phyloP scores from a whole-genome alignment of 2,329 filamentous ascomycete genomes.

The Clarireedia paspali region DNA sequence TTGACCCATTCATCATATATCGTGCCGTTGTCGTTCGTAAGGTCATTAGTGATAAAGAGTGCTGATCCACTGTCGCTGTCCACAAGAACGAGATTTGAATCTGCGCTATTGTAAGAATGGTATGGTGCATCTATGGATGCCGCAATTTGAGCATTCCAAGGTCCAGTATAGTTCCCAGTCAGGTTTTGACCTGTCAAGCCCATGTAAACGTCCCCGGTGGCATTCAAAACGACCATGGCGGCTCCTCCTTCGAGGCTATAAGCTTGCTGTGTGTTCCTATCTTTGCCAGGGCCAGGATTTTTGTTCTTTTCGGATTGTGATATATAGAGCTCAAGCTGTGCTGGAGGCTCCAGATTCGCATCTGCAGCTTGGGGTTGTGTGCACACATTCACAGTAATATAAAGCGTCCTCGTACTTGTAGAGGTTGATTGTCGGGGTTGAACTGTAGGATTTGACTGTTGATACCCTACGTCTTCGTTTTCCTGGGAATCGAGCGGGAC shows the following conservation, averaged over 20 bases:
- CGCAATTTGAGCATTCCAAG: slow-evolving; percentile 75
- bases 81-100: slow-evolving; percentile 58
- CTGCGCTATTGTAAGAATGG: slow-evolving; percentile 49
- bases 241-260: slow-evolving; percentile 22
- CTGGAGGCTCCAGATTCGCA: slow-evolving; percentile 37
- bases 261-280: slow-evolving; percentile 17
- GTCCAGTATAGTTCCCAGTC: slow-evolving; percentile 42
- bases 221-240: slow-evolving; percentile 49
- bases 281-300: slow-evolving; percentile 51
- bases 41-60: slow-evolving; percentile 68
- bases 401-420: slow-evolving; percentile 39
- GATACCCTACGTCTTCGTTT: background rate
- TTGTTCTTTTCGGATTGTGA: slow-evolving; percentile 58
- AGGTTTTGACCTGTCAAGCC: slow-evolving; percentile 64
- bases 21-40: slow-evolving; percentile 46
- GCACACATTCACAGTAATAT: slow-evolving; percentile 82
- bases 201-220: slow-evolving; percentile 65
- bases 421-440: slow-evolving; percentile 14
- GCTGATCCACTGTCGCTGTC: slow-evolving; percentile 78
- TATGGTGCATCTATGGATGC: slow-evolving; percentile 75
- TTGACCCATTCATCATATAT: slow-evolving; percentile 47
- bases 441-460: slow-evolving; percentile 5
- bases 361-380: slow-evolving; percentile 51
- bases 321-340: slow-evolving; percentile 72
- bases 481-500: background rate